These are phyloP conservation scores for Mollisia scopiformis DNA, from an alignment of 2,329 filamentous ascomycete genomes.

Conservation along the genomic window DNA sequence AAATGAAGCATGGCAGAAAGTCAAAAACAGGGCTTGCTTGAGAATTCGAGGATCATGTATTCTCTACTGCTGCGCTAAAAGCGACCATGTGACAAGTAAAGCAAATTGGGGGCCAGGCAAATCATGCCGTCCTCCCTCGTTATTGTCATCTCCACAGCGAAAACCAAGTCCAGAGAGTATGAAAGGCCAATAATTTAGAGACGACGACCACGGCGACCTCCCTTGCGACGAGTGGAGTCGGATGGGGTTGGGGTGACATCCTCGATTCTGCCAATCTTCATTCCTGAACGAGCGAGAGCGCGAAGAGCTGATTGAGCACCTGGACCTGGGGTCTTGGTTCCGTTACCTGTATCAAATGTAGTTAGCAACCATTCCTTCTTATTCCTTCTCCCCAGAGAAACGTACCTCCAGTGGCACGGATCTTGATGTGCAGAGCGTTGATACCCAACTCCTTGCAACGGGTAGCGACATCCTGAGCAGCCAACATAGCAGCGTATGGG, in stretches of 20 bases:
- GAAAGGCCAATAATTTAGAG: conserved; percentile 63
- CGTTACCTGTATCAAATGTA: conserved; percentile 68
- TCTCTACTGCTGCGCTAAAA: conserved; percentile 37
- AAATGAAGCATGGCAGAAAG: not conserved
- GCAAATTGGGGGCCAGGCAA: conserved; percentile 66
- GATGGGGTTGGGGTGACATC: conserved; percentile 99
- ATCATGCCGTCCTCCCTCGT: conserved; percentile 71
- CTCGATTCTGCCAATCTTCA: conserved; percentile 99
- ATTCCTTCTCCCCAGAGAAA: not conserved
- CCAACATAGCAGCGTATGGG: conserved; percentile 99
- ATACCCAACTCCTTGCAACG: conserved; percentile 86
- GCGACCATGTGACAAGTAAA: conserved; percentile 51
- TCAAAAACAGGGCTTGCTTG: not conserved
- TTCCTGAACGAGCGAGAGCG: conserved; percentile 96
- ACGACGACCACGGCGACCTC: conserved; percentile 99
- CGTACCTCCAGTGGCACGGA: conserved; percentile 95
- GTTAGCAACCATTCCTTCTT: conserved; percentile 9
- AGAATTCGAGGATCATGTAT: conserved; percentile 20
- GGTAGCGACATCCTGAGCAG: conserved; percentile 94
- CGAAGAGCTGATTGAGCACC: conserved; percentile 99
- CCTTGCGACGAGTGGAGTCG: conserved; percentile 99
- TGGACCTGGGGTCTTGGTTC: conserved; percentile 99
- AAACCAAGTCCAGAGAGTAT: conserved; percentile 40
- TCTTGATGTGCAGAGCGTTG: conserved; percentile 99
- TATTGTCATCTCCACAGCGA: conserved; percentile 68